phyloP scores from a whole-genome alignment of 225 moss, liverwort and hornwort genomes.

The Polytrichum commune region DNA sequence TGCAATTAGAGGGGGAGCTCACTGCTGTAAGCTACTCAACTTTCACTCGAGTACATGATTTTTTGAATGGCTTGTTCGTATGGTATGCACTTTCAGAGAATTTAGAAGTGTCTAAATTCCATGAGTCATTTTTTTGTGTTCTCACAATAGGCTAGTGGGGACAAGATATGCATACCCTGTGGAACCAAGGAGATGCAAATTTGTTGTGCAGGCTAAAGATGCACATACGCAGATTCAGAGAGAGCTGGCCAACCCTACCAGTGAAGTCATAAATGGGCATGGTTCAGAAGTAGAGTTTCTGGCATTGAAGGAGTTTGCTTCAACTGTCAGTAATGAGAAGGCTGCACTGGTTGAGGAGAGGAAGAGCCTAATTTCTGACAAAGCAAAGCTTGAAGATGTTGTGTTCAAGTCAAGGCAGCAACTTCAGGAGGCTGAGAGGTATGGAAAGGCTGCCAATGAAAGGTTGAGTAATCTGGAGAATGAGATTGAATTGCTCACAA shows the following conservation, averaged over 20 bases:
- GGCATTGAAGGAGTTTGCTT: not conserved
- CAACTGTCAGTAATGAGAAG: not conserved
- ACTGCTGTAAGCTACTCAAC: constrained; percentile 4
- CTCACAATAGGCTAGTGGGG: no score
- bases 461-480: constrained; percentile 26
- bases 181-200: no score
- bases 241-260: not conserved
- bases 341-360: not conserved
- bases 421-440: constrained; percentile 33
- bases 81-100: not conserved
- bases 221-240: not conserved
- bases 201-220: constrained; percentile 4
- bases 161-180: no score
- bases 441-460: constrained; percentile 21
- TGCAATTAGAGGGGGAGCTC: constrained; percentile 9
- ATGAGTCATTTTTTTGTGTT: no score
- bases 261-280: not conserved
- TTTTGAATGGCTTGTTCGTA: not conserved
- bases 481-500: constrained; percentile 24
- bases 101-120: no score
- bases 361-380: constrained; percentile 15
- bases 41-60: not conserved
- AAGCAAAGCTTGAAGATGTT: constrained; percentile 16
- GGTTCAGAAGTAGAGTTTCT: constrained; percentile 6
- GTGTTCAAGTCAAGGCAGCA: constrained; percentile 25